phyloP scores from a whole-genome alignment of 305 asterid genomes.

The Plantago lanceolata region DNA sequence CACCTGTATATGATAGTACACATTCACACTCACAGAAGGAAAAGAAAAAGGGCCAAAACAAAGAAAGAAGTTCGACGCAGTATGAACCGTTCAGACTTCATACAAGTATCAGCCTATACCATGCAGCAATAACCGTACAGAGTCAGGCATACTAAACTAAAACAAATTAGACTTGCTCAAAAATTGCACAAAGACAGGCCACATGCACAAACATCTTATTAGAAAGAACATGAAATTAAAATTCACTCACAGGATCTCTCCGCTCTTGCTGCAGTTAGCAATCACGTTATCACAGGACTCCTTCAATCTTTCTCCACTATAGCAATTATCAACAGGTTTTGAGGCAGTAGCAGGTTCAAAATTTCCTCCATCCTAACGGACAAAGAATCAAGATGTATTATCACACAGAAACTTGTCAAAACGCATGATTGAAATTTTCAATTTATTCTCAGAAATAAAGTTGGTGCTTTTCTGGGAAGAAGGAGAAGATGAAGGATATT shows the following conservation, averaged over 20 bases:
- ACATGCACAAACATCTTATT: conserved; percentile 13
- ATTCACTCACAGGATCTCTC: conserved; percentile 74
- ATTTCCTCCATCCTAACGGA: conserved; percentile 49
- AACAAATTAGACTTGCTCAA: conserved; percentile 11
- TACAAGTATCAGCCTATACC: not conserved
- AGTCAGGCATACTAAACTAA: not conserved
- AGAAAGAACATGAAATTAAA: conserved; percentile 28
- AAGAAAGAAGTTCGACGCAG: not conserved
- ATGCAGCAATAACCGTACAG: not conserved
- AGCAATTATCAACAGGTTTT: conserved; percentile 28
- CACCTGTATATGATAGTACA: conserved; percentile 34
- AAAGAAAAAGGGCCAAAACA: too few species aligned
- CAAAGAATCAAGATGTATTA: conserved; percentile 29
- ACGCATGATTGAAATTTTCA: not conserved
- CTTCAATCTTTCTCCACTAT: conserved; percentile 21
- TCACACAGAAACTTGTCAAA: not conserved
- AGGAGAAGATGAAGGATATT: not conserved
- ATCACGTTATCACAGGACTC: conserved; percentile 35
- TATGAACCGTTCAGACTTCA: not conserved
- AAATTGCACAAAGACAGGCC: conserved; percentile 16
- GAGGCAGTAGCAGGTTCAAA: conserved; percentile 41
- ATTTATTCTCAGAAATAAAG: too few species aligned
- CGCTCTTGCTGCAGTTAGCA: conserved; percentile 48
- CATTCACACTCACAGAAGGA: not conserved
- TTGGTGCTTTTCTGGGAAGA: not conserved